Base-by-base conservation (phyloP, 2,329 filamentous ascomycete genomes). In the Xylaria arbuscula region DNA sequence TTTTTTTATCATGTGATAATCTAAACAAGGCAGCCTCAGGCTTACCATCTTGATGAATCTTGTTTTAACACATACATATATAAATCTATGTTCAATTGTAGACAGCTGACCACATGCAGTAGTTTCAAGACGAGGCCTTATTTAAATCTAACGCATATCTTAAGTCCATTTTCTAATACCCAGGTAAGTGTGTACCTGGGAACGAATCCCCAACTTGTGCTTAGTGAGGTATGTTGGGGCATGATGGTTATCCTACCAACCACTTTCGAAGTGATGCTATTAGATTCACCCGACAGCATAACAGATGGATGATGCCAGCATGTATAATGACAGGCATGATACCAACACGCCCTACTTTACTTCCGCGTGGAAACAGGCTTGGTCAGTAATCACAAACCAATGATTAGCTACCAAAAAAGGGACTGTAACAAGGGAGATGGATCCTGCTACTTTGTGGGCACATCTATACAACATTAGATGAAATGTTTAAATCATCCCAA, bases 1-100 rank as follows among this genome's bases (percentile, higher is more conserved):
- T 42, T 9, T 57, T 45, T 57, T 42, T 57, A 42, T 57, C 54
- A 57, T 57, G 54, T 42, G 54, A 57, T 57, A 36, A 19, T 9
- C 7, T 17, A 45, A n/a, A 17, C 28, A 17, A n/a, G 45, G 22
- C 45, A 22, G 22, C 19, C 22, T 48, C 45, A 3, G 19, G 45
- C 22, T 13, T 24, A 9, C 22, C n/a, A n/a, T n/a, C n/a, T n/a
- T n/a, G n/a, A n/a, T n/a, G n/a, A n/a, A n/a, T n/a, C n/a, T n/a
- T n/a, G n/a, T n/a, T n/a, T n/a, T n/a, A n/a, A n/a, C n/a, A n/a
- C n/a, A n/a, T n/a, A n/a, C n/a, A n/a, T n/a, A n/a, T n/a, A n/a
- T n/a, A n/a, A n/a, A n/a, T n/a, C n/a, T n/a, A n/a, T n/a, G n/a
- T 28, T 28, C 28, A 5, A 5, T 5, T 28, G 28, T 28, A 28